Evolutionary conservation across 495 filamentous ascomycete genomes (phyloP).

Genomic region (Saxophila tyrrhenica): DNA sequence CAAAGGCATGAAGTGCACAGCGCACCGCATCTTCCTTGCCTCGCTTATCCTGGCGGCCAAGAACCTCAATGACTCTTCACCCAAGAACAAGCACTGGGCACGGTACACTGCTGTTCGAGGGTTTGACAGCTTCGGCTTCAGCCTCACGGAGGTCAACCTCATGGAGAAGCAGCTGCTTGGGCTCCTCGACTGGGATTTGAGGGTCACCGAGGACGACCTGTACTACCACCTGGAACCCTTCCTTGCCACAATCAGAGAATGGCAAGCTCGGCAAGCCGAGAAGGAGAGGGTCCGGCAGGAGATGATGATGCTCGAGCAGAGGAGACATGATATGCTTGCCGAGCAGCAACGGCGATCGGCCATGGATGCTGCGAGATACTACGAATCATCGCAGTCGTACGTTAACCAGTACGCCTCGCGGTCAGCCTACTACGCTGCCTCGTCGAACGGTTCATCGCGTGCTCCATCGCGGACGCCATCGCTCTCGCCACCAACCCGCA

Average conservation of each 20-base stretch:
- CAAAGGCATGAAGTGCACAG: constrained; percentile 94
- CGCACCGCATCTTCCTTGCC: constrained; percentile 80
- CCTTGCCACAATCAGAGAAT: constrained; percentile 63
- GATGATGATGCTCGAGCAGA: constrained; percentile 34
- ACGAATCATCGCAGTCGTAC: constrained; percentile 15
- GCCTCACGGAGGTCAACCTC: constrained; percentile 85
- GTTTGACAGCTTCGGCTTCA: constrained; percentile 79
- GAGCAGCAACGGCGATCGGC: constrained; percentile 24
- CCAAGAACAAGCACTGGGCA: constrained; percentile 99
- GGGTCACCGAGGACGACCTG: constrained; percentile 73
- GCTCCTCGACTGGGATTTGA: constrained; percentile 84
- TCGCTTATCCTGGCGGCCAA: constrained; percentile 68
- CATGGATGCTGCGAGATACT: constrained; percentile 16
- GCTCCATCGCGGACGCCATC: constrained; percentile 30
- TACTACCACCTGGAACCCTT: constrained; percentile 81
- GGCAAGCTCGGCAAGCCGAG: constrained; percentile 29
- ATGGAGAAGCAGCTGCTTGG: constrained; percentile 94
- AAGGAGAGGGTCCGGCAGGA: constrained; percentile 20
- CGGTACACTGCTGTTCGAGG: constrained; percentile 70
- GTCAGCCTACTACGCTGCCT: constrained; percentile 11
- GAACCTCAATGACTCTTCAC: constrained; percentile 80
- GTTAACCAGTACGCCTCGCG: constrained; percentile 12
- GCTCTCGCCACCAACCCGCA: constrained; percentile 33
- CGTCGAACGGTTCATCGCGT: constrained; percentile 20
- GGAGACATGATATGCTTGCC: constrained; percentile 35